Percentiles rank a stretch among this genome's conserved stretches.
Conservation (phyloP, 768 basidiomycete species). For the Cystobasidium ongulense region DNA sequence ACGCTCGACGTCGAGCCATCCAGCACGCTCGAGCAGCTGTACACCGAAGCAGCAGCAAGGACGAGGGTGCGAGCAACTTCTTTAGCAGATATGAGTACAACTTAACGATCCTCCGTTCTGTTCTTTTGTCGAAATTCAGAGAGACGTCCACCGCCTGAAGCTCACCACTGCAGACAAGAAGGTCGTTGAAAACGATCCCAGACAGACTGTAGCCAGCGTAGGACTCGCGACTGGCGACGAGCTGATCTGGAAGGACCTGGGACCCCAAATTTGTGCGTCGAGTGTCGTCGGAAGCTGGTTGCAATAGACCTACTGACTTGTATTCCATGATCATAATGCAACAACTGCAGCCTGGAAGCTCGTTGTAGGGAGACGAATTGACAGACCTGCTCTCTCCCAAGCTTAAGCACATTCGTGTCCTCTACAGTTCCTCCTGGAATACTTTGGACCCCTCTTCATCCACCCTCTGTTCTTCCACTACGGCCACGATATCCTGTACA, state of each 20-base stretch:
- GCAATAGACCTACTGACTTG: not conserved
- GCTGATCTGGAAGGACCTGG: slow-evolving; percentile 76
- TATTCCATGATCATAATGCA: not conserved
- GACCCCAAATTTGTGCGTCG: slow-evolving; percentile 64
- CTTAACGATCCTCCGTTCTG: not conserved
- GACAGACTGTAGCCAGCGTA: slow-evolving; percentile 55
- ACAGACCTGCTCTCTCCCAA: not conserved
- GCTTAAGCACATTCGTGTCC: not conserved
- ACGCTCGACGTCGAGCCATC: not conserved
- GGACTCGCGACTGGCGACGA: slow-evolving; percentile 58
- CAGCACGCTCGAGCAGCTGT: not conserved
- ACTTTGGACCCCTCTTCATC: slow-evolving; percentile 84
- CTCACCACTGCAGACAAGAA: slow-evolving; percentile 55
- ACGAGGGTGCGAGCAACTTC: not conserved
- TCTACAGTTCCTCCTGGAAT: slow-evolving; percentile 61
- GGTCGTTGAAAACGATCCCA: slow-evolving; percentile 55
- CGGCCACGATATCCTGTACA: slow-evolving; percentile 59
- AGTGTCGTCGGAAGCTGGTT: not conserved
- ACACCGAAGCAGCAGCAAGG: slow-evolving; percentile 13
- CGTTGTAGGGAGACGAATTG: slow-evolving; percentile 47
- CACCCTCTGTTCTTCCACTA: slow-evolving; percentile 76
- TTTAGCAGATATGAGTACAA: not conserved
- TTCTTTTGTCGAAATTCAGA: not conserved
- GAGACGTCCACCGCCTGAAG: slow-evolving; percentile 31
- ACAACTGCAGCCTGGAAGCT: slow-evolving; percentile 45